Evolutionary conservation across 2,329 filamentous ascomycete genomes (phyloP), one percentile per base, ranked within the genome.

Genomic region (Cladophialophora chaetospira): DNA sequence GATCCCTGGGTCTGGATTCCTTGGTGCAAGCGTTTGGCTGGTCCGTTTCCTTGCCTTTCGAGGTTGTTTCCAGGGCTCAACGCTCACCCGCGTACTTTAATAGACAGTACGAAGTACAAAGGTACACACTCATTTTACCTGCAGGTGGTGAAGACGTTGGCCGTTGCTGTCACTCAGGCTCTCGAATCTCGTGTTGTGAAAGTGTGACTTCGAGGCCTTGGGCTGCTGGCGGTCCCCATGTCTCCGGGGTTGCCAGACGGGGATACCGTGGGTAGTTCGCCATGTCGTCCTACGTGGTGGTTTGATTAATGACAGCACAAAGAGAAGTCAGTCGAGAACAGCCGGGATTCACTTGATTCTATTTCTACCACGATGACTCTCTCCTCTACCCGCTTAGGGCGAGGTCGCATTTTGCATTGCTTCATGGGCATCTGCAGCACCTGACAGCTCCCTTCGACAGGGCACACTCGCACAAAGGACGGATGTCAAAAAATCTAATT

Each of bases 331-430:
- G 26, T 8, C 50, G 50, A 45, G 17, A 29, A 31, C 33, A 33
- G 29, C 28, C 42, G 11, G 38, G 13, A 42, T n/a, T 40, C 26
- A 28, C 28, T 19, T 13, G 8, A 25, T 23, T 50, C 33, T 26
- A 36, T 26, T 36, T 21, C 53, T 21, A 17, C 44, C 29, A 33
- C 25, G 25, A 35, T 35, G 25, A 43, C 15, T 35, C 13, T 51
- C 11, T 49, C n/a, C 26, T 53, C 43, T 44, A 49, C 50, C 25
- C 46, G 13, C 40, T 35, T 49, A 51, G 44, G 28, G 28, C 46
- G 55, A 58, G 48, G 59, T 61, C 31, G 40, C 36, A 42, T 60
- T 61, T 58, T 58, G 40, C 59, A 42, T 36, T 53, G 43, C 25
- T 25, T 45, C 50, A 19, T 61, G 59, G 51, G 53, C 40, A 35